phyloP scores from a whole-genome alignment of 495 filamentous ascomycete genomes.

The Penicillium paradoxum region DNA sequence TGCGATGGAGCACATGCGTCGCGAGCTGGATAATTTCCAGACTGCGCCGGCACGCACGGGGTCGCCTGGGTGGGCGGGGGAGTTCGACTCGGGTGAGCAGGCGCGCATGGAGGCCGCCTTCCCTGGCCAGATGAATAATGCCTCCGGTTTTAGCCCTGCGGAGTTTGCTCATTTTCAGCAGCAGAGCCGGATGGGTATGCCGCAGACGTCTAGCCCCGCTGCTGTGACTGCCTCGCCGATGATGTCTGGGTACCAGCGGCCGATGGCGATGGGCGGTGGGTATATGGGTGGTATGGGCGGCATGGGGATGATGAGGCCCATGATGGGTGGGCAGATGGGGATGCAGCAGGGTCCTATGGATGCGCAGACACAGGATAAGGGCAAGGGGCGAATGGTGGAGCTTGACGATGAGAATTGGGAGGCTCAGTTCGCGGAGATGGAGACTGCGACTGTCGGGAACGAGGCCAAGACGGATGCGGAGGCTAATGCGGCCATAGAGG shows the following conservation, averaged over 20 bases:
- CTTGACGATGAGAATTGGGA: constrained; percentile 94
- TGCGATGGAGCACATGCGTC: constrained; percentile 65
- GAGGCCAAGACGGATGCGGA: constrained; percentile 57
- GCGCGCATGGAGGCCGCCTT: constrained; percentile 78
- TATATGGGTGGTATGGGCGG: constrained; percentile 47
- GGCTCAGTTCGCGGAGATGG: constrained; percentile 87
- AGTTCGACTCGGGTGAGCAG: constrained; percentile 64
- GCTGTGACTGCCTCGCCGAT: constrained; percentile 42
- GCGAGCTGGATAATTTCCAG: constrained; percentile 58
- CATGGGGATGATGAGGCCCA: constrained; percentile 50
- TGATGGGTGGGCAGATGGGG: constrained; percentile 44
- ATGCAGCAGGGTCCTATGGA: constrained; percentile 51
- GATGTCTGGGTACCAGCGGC: constrained; percentile 54
- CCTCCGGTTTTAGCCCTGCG: constrained; percentile 65
- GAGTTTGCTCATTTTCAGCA: constrained; percentile 85
- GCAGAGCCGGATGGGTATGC: constrained; percentile 52
- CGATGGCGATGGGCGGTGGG: constrained; percentile 54
- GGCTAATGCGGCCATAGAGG: constrained; percentile 75
- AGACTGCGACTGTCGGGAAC: constrained; percentile 62
- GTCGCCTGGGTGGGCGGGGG: constrained; percentile 62
- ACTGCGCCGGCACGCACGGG: constrained; percentile 51
- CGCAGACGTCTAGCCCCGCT: constrained; percentile 53
- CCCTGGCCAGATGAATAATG: constrained; percentile 47
- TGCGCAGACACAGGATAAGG: constrained; percentile 59
- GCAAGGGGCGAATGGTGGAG: constrained; percentile 87